Percentiles rank a stretch among this genome's conserved stretches.
Evolutionary conservation across 371 early-diverging fungal genomes (phyloP).

Genomic region (Mycotypha africana): DNA sequence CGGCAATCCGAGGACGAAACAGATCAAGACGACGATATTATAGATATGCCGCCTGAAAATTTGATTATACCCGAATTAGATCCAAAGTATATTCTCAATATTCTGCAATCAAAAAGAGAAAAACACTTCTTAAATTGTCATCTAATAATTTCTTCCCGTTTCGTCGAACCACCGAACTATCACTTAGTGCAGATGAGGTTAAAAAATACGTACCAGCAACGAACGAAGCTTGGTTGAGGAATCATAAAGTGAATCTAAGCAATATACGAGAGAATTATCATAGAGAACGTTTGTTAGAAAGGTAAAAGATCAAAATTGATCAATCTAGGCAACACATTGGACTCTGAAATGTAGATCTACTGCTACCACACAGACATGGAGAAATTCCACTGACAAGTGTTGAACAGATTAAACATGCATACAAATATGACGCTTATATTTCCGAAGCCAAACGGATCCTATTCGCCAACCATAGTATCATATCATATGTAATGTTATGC

Average conservation of each 20-base stretch:
- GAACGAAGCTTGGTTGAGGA: not conserved
- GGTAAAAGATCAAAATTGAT: conserved; percentile 6
- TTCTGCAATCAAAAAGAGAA: no score
- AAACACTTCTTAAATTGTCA: no score
- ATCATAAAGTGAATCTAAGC: conserved; percentile 22
- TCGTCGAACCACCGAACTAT: no score
- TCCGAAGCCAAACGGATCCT: conserved; percentile 9
- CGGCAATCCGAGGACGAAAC: conserved; percentile 19
- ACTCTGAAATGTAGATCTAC: no score
- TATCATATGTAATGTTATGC: conserved; percentile 18
- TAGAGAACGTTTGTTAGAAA: conserved; percentile 21
- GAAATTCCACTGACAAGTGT: conserved; percentile 1
- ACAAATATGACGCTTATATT: conserved; percentile 10
- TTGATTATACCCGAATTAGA: conserved; percentile 41
- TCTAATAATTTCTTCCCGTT: no score
- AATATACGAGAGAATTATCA: conserved; percentile 34
- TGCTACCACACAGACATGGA: conserved; percentile 6
- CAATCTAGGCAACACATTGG: no score
- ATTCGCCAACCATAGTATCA: conserved; percentile 20
- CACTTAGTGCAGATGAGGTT: conserved; percentile 23
- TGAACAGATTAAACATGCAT: conserved; percentile 1
- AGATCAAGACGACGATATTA: conserved; percentile 15
- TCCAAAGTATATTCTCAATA: conserved; percentile 37
- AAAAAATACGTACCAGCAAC: conserved; percentile 11
- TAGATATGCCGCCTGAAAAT: conserved; percentile 19